Evolutionary conservation across 1,139 yeast species (phyloP), one percentile per base, ranked within the genome.

Genomic region (Yamadazyma siamensis): DNA sequence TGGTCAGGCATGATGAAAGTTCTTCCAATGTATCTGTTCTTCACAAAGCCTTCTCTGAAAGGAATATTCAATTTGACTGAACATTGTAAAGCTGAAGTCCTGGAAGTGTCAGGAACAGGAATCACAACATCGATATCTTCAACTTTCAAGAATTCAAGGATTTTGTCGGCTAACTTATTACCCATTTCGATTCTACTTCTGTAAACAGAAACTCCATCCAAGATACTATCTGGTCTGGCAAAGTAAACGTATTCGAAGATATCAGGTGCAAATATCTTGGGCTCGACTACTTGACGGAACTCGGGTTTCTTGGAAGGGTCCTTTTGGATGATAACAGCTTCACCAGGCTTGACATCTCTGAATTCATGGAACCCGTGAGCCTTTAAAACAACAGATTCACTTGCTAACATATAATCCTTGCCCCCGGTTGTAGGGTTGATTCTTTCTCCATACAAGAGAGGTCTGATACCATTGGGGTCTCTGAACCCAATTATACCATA

Each of bases 1-100:
- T 94, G 98, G 63, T 88, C 89, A 10, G 98, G 97, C 99, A 91
- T 91, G 52, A 91, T 91, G 54, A 91, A 91, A 0, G 99, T 91
- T 58, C 99, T 78, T 21, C 98, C 98, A 40, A 91, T 94, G 52
- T 91, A 91, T 51, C 97, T 77, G 65, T 91, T 91, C 61, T 91
- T 91, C 41, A 91, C 94, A 53, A 91, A 94, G 15, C 97, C 99
- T 63, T 91, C 99, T 54, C 97, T 77, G 62, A 87, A 94, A 13
- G 96, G 94, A 23, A 87, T 57, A 32, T 77, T 75, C 41, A 91
- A 70, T 28, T 77, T 66, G 23, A 84, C 91, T 2, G 98, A 91
- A 61, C 95, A 83, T 56, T 91, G 94, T 41, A 89, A 64, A 1
- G 98, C 98, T 18, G 96, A 81, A 26, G 94, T 89, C 57, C 97